Conservation (phyloP, 768 basidiomycete species). For the Phanerochaete sordida region DNA sequence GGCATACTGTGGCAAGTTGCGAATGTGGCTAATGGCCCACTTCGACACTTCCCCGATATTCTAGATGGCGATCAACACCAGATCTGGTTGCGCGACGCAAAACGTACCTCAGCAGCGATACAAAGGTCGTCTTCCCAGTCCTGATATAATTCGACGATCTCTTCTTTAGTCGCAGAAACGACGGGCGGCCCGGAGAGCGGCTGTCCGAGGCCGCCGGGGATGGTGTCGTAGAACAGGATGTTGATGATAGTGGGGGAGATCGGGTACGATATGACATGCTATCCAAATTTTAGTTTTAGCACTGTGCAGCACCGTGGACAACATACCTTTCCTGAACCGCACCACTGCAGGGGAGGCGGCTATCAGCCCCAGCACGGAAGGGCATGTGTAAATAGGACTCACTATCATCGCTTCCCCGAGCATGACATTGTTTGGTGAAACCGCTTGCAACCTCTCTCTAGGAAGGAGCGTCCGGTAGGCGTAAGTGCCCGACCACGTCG, state of each 20-base stretch:
- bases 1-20: constrained; percentile 21
- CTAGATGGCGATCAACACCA: not conserved
- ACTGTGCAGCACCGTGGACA: not conserved
- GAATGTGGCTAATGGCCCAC: constrained; percentile 24
- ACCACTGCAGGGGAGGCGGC: not conserved
- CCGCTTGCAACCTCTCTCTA: not conserved
- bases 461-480: not conserved
- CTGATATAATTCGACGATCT: constrained; percentile 27
- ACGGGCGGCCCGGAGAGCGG: not conserved
- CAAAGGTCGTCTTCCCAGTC: constrained; percentile 5
- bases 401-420: not conserved
- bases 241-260: not conserved
- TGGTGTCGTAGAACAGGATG: not conserved
- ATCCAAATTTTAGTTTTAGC: not conserved
- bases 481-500: not conserved
- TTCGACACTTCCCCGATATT: not conserved
- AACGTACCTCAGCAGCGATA: not conserved
- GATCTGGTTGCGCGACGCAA: no score
- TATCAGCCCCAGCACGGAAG: not conserved
- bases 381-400: not conserved
- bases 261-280: not conserved
- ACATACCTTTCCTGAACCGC: not conserved
- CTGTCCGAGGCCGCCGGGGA: not conserved
- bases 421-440: not conserved
- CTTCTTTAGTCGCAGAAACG: constrained; percentile 19